Conservation (phyloP, 179 eudicot genomes). For the Vitellaria paradoxa region DNA sequence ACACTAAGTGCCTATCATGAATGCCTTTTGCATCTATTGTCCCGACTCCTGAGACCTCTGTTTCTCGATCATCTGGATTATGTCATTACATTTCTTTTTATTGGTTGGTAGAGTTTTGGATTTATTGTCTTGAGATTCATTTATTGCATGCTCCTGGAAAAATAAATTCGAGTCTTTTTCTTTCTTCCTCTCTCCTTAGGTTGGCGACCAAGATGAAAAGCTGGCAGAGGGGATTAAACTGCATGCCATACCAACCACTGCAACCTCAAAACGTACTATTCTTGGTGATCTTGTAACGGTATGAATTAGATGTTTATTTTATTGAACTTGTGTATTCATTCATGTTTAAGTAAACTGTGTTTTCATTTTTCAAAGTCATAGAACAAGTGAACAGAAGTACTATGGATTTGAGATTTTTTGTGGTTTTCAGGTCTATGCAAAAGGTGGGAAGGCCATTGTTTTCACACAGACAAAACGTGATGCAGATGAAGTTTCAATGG, state of each 20-base stretch:
- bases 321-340: background rate
- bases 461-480: constrained; percentile 92
- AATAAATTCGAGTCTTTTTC: constrained; percentile 3
- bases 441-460: constrained; percentile 89
- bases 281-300: constrained; percentile 88
- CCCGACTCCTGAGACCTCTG: background rate
- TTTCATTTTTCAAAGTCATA: background rate
- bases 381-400: background rate
- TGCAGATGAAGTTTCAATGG: constrained; percentile 90
- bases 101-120: background rate
- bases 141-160: background rate
- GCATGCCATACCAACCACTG: constrained; percentile 62
- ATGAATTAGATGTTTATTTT: constrained; percentile 20
- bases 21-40: background rate
- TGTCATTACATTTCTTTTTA: background rate
- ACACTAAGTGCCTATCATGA: background rate
- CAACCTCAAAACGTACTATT: constrained; percentile 73
- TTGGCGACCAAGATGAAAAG: constrained; percentile 92
- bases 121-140: background rate
- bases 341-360: background rate
- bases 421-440: constrained; percentile 75
- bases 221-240: constrained; percentile 91
- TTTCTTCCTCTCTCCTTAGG: constrained; percentile 38
- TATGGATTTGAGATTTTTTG: background rate
- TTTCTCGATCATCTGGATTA: background rate